Conservation (phyloP, 1,284 basidiomycete genomes). For the Ceratobasidium sp. region DNA sequence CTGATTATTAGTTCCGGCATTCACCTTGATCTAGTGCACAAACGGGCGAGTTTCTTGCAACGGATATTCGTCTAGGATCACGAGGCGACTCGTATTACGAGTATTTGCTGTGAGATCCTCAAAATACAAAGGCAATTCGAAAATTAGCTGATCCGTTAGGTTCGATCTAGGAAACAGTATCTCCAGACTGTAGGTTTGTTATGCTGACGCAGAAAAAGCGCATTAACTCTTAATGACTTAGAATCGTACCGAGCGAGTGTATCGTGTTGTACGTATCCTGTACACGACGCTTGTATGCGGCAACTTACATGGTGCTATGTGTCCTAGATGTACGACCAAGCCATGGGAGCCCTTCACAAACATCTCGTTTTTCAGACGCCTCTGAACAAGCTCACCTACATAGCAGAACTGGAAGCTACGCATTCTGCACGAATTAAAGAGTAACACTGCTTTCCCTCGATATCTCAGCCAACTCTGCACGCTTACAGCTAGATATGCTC, state of each 20-base stretch:
- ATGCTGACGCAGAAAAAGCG: neutral
- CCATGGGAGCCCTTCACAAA: constrained; percentile 81
- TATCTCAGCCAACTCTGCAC: neutral
- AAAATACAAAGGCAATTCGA: neutral
- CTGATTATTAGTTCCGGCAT: neutral
- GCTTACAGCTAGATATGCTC: neutral
- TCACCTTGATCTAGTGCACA: constrained; percentile 57
- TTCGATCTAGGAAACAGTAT: constrained; percentile 70
- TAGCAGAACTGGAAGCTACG: constrained; percentile 69
- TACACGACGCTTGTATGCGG: neutral
- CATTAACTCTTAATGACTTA: constrained; percentile 47
- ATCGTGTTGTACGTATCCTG: constrained; percentile 65
- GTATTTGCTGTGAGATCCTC: constrained; percentile 76
- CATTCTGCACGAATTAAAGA: constrained; percentile 9
- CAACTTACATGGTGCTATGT: neutral
- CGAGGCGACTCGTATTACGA: constrained; percentile 96
- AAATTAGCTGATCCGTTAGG: constrained; percentile 10
- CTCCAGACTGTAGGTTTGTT: constrained; percentile 67
- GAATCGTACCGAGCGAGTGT: constrained; percentile 80
- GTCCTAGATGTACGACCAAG: constrained; percentile 81
- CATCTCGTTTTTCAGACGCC: constrained; percentile 74
- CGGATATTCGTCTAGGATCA: constrained; percentile 88
- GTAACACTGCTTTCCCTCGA: neutral
- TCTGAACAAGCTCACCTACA: constrained; percentile 71
- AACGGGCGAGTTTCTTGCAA: constrained; percentile 72